A percentile compares a stretch with the other conserved stretches of the same genome.
Conservation (phyloP, 2,329 filamentous ascomycete species). For the Curvularia lunata region DNA sequence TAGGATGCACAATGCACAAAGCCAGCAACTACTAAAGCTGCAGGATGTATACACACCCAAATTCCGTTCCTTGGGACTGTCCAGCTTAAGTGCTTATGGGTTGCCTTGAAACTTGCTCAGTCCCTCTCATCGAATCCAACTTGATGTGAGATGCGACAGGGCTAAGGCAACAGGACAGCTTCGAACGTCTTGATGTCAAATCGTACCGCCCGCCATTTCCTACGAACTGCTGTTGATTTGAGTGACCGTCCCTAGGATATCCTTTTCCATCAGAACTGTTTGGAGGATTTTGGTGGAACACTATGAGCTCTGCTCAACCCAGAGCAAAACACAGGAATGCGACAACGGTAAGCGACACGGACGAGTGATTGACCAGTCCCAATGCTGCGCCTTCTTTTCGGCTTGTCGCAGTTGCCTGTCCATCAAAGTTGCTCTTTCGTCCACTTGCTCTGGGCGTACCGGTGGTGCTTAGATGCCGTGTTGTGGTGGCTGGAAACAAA, state of each 20-base stretch:
- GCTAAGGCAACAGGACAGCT: background rate
- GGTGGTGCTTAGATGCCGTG: slow-evolving; percentile 20
- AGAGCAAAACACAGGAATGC: background rate
- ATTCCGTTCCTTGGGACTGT: background rate
- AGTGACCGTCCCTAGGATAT: background rate
- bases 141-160: background rate
- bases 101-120: slow-evolving; percentile 4
- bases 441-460: slow-evolving; percentile 20
- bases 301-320: background rate
- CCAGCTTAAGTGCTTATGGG: background rate
- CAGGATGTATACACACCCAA: background rate
- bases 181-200: too few relatives aligned
- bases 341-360: background rate
- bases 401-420: slow-evolving; percentile 19
- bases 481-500: slow-evolving; percentile 50
- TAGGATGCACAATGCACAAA: too few relatives aligned
- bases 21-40: too few relatives aligned
- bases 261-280: slow-evolving; percentile 2
- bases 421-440: slow-evolving; percentile 19
- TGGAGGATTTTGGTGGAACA: background rate
- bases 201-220: background rate
- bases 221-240: background rate
- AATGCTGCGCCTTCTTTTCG: slow-evolving; percentile 9
- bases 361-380: background rate
- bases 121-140: slow-evolving; percentile 1